Conservation (phyloP, 805 yeast genomes). For the Wickerhamomyces hampshirensis region DNA sequence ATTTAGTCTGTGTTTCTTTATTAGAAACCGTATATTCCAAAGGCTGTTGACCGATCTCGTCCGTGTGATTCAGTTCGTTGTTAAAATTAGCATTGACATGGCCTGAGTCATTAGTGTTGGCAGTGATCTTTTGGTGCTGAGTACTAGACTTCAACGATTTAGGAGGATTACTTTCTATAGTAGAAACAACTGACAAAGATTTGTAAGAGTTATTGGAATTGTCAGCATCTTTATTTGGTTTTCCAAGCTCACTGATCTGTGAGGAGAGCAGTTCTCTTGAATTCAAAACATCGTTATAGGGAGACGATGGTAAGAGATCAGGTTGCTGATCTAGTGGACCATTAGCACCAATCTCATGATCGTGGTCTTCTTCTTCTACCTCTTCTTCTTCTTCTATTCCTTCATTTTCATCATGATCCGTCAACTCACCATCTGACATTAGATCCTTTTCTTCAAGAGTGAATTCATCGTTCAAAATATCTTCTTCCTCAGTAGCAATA, state of each 20-base stretch:
- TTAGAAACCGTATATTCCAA: background rate
- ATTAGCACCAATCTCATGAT: background rate
- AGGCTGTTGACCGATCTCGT: no score
- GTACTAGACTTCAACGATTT: no score
- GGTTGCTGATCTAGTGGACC: background rate
- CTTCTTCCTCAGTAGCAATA: background rate
- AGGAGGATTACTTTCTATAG: background rate
- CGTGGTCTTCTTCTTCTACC: slow-evolving; percentile 3
- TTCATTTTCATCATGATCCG: slow-evolving; percentile 1
- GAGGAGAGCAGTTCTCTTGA: slow-evolving; percentile 15
- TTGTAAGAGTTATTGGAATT: no score
- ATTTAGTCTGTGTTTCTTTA: background rate
- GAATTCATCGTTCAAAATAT: slow-evolving; percentile 5
- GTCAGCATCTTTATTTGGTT: background rate
- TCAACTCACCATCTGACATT: slow-evolving; percentile 6
- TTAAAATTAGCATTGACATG: no score
- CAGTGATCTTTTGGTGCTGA: no score
- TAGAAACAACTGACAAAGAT: background rate
- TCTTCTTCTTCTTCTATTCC: slow-evolving; percentile 7
- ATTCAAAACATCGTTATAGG: slow-evolving; percentile 12
- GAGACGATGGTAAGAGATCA: slow-evolving; percentile 9
- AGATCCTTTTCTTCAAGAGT: slow-evolving; percentile 16
- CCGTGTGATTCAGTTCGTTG: no score
- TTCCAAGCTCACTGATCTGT: slow-evolving; percentile 2
- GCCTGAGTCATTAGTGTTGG: no score